Base-by-base conservation (phyloP, 2,329 filamentous ascomycete genomes). In the Ophiocordyceps camponoti-floridani region DNA sequence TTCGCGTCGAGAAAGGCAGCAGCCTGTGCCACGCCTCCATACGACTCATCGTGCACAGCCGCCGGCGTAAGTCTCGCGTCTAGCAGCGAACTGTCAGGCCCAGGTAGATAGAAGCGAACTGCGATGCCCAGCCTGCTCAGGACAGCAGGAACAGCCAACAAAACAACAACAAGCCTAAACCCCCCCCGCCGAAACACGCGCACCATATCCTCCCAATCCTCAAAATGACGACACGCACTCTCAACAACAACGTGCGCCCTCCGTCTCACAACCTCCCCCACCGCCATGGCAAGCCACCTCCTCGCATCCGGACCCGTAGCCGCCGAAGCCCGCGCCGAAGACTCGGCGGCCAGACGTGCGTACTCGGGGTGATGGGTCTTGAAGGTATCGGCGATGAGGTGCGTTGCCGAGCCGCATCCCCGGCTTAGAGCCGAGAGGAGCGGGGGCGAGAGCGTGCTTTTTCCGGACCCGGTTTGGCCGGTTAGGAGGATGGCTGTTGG, bases 321-420 rank as follows among this genome's bases (percentile, higher is more conserved):
- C 0, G 59, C 52, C 13, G 31, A 35, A 14, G 31, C 10, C 12
- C 6, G n/a, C 5, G 5, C 31, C 31, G 31, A 35, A 13, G 31
- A 35, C 23, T 23, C 23, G 5, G 23, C 23, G 5, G 23, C 23
- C 23, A 23, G 23, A 23, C 23, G 23, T 5, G 23, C 23, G 23
- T 23, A 23, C 23, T 23, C 23, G 23, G 23, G 23, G 23, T 70
- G 67, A 55, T 68, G 64, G 4, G 62, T 60, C 51, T 70, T 70
- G 62, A 67, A 69, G 19, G 63, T 64, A 58, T 70, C 67, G 45
- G 67, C 66, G 45, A 70, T 63, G 49, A 70, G 60, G 55, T 70
- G 67, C 16, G 58, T 60, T 14, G 55, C 47, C 16, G 11, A 23
- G 12, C 27, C 44, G 14, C 18, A 44, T 38, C 44, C 47, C 40